A percentile compares a stretch with the other conserved stretches of the same genome.
phyloP scores from a whole-genome alignment of 371 early-diverging fungal species.

The Chytridium lagenaria region DNA sequence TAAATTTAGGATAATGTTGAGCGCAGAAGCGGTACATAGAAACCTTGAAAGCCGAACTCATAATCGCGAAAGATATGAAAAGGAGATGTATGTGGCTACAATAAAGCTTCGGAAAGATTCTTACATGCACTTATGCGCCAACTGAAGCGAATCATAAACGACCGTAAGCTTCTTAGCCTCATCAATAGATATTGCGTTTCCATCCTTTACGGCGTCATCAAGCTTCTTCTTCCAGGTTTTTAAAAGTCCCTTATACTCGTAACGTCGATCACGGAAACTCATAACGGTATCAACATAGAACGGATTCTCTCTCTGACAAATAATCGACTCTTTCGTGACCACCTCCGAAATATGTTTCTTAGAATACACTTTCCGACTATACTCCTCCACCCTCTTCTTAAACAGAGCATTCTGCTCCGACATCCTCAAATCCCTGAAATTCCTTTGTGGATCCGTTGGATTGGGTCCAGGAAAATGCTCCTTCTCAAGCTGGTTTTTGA shows the following conservation, averaged over 20 bases:
- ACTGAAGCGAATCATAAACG: constrained; percentile 96
- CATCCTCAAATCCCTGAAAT: constrained; percentile 73
- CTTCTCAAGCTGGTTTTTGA: constrained; percentile 81
- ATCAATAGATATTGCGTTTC: constrained; percentile 76
- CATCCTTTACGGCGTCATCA: constrained; percentile 70
- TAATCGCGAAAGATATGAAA: too few relatives aligned
- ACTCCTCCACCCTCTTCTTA: constrained; percentile 84
- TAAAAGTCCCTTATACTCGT: constrained; percentile 95
- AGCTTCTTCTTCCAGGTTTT: constrained; percentile 90
- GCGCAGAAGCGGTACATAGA: too few relatives aligned
- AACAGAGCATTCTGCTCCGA: constrained; percentile 76
- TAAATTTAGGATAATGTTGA: too few relatives aligned
- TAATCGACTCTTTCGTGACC: constrained; percentile 81
- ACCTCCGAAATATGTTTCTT: constrained; percentile 81
- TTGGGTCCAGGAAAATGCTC: constrained; percentile 75
- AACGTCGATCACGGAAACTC: constrained; percentile 97
- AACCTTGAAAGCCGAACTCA: too few relatives aligned
- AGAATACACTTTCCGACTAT: constrained; percentile 90
- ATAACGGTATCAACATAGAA: constrained; percentile 99
- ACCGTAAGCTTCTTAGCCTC: constrained; percentile 94
- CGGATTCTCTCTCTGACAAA: constrained; percentile 99
- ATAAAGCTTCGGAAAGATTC: constrained; percentile 6
- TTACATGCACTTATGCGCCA: constrained; percentile 98
- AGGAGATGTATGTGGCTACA: too few relatives aligned
- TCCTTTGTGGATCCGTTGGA: constrained; percentile 61